Evolutionary conservation across 2,329 filamentous ascomycete genomes (phyloP), one percentile per base, ranked within the genome.

Genomic region (Alternaria dauci): DNA sequence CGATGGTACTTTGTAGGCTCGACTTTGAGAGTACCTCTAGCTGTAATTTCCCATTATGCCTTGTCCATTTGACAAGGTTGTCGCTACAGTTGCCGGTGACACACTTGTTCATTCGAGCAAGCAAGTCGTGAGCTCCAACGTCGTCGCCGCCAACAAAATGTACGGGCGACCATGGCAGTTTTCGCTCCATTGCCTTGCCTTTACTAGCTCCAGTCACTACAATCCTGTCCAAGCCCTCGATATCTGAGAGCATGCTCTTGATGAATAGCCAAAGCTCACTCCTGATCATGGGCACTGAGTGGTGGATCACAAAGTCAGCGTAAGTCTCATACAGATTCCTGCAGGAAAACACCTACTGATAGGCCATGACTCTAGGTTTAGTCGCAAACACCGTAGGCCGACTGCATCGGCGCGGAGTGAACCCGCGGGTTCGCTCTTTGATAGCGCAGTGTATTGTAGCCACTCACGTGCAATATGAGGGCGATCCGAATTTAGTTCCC

Each of bases 301-400:
- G 46, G 36, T 38, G 32, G 11, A n/a, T 8, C 23, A 36, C 32
- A 11, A 48, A 8, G 46, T 50, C 32, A 50, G 46, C 23, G 23
- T 38, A 50, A 26, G 20, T 2, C 46, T 50, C 32, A 25, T 20
- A 50, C 5, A 11, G 25, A 26, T 7, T 1, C 34, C 32, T 25
- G 25, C 16, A 4, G 25, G 46, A 8, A n/a, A 26, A 36, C 23
- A 50, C 46, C 9, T 36, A 50, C 46, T 72, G 9, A 50, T 58
- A 4, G 75, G 75, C 76, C 77, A 80, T 3, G 68, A 64, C 39
- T 71, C 67, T 44, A 79, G 78, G 46, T 80, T 78, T 14, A 79
- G 51, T 9, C 76, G 64, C 8, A 79, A 61, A 23, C 70, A 75
- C 51, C 69, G 72, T n/a, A 79, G 58, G 11, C 68, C 69, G n/a